Conservation (phyloP, 225 moss, liverwort and hornwort species). For the Ulota crispa region DNA sequence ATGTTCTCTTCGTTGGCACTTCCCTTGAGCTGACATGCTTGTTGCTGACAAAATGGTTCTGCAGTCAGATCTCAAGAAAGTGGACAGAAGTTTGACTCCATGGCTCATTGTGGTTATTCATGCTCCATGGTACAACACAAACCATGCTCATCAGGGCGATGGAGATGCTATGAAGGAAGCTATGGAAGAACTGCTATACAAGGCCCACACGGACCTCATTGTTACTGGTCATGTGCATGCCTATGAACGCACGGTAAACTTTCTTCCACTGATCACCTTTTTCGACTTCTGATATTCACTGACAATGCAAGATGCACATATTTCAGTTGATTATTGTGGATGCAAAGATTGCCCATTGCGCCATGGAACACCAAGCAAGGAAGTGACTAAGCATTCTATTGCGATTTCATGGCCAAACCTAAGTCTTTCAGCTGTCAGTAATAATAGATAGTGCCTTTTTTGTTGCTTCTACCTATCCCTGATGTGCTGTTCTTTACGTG, state of each 20-base stretch:
- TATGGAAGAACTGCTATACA: constrained; percentile 56
- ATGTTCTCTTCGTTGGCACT: background rate
- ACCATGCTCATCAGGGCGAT: constrained; percentile 65
- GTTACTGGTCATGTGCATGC: constrained; percentile 76
- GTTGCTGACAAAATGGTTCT: constrained; percentile 9
- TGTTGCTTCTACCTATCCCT: too few relatives aligned
- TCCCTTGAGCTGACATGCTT: background rate
- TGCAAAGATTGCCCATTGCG: too few relatives aligned
- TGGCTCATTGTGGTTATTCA: constrained; percentile 71
- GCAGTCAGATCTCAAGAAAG: constrained; percentile 68
- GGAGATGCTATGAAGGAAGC: constrained; percentile 62
- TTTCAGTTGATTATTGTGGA: background rate
- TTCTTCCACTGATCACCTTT: background rate
- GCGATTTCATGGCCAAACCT: too few relatives aligned
- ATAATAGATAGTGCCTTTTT: too few relatives aligned
- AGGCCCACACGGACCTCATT: constrained; percentile 57
- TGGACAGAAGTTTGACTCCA: constrained; percentile 63
- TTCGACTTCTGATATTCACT: too few relatives aligned
- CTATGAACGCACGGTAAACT: constrained; percentile 69
- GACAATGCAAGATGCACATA: background rate
- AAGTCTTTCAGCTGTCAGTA: too few relatives aligned
- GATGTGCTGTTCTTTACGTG: too few relatives aligned
- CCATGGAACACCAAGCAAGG: too few relatives aligned
- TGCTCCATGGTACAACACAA: constrained; percentile 85
- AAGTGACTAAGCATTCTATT: too few relatives aligned